Conservation (phyloP, 1,139 yeast genomes). For the Kodamaea plutei region DNA sequence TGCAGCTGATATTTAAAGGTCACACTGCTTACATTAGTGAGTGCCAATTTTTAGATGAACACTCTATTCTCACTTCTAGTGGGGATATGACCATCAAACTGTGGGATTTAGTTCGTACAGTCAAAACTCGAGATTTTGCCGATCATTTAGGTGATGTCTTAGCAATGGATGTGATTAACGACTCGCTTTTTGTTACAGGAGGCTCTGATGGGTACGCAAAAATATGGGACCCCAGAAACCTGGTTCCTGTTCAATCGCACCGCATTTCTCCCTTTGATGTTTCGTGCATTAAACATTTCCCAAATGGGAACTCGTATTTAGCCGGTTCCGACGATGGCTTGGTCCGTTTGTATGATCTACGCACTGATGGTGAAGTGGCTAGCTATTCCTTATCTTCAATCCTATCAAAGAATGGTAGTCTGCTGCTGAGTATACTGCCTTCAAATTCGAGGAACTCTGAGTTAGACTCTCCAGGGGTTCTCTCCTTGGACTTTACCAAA, state of each 20-base stretch:
- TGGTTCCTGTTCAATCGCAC: slow-evolving; percentile 55
- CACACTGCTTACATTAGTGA: slow-evolving; percentile 83
- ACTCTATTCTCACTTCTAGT: slow-evolving; percentile 62
- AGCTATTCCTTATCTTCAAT: slow-evolving; percentile 36
- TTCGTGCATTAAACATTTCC: slow-evolving; percentile 61
- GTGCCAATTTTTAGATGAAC: slow-evolving; percentile 58
- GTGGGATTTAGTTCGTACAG: slow-evolving; percentile 75
- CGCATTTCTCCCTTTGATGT: slow-evolving; percentile 64
- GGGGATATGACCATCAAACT: slow-evolving; percentile 80
- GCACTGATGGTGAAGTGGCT: slow-evolving; percentile 71
- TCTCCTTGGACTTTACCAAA: slow-evolving; percentile 66
- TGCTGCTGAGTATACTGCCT: neutral
- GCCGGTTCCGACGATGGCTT: slow-evolving; percentile 80
- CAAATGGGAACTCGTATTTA: slow-evolving; percentile 64
- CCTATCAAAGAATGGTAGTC: slow-evolving; percentile 11
- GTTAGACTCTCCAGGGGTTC: slow-evolving; percentile 59
- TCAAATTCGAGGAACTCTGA: slow-evolving; percentile 12
- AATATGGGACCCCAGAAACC: slow-evolving; percentile 65
- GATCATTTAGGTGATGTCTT: slow-evolving; percentile 85
- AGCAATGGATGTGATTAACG: slow-evolving; percentile 38
- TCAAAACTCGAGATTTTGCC: slow-evolving; percentile 50
- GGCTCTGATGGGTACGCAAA: slow-evolving; percentile 71
- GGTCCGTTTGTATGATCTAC: slow-evolving; percentile 67
- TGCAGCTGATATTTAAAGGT: slow-evolving; percentile 60
- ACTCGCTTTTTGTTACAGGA: slow-evolving; percentile 55